These are phyloP conservation scores for Hyphopichia homilentoma DNA, from an alignment of 805 yeast genomes.

Conservation along the genomic window DNA sequence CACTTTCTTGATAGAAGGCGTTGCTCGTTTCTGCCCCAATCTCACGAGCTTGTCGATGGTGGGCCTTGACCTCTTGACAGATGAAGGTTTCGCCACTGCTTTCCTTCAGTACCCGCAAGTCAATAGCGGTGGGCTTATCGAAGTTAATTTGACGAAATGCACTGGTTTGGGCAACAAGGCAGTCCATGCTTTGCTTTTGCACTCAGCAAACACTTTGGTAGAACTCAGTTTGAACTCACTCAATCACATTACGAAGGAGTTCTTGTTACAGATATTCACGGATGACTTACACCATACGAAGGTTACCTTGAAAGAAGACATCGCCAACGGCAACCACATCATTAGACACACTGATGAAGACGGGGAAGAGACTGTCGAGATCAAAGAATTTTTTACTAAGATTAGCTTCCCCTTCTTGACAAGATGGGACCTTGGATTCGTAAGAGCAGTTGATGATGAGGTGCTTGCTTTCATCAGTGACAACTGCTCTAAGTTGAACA, in stretches of 20 bases:
- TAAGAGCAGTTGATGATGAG: conserved; percentile 68
- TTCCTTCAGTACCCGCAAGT: conserved; percentile 51
- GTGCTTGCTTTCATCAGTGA: conserved; percentile 54
- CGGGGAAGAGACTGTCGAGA: conserved; percentile 5
- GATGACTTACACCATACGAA: conserved; percentile 22
- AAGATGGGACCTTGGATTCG: conserved; percentile 74
- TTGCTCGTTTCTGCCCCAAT: conserved; percentile 53
- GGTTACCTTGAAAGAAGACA: conserved; percentile 15
- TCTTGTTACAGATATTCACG: conserved; percentile 47
- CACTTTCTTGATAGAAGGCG: conserved; percentile 51
- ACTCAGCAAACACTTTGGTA: conserved; percentile 62
- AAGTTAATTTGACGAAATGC: conserved; percentile 64
- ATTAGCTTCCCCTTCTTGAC: conserved; percentile 55
- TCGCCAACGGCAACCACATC: conserved; percentile 7
- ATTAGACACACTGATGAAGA: conserved; percentile 6
- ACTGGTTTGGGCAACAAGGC: conserved; percentile 61
- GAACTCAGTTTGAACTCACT: conserved; percentile 73
- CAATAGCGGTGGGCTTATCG: conserved; percentile 54
- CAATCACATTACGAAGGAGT: conserved; percentile 47
- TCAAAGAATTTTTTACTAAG: conserved; percentile 12
- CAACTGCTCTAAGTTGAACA: conserved; percentile 57
- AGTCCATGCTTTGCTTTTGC: conserved; percentile 54
- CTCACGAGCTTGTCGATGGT: conserved; percentile 58
- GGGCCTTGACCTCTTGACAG: conserved; percentile 61
- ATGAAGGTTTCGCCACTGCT: conserved; percentile 58